A percentile compares a stretch with the other conserved stretches of the same genome.
These are phyloP conservation scores for Metschnikowia kofuensis DNA, from an alignment of 805 yeast genomes.

Conservation along the genomic window DNA sequence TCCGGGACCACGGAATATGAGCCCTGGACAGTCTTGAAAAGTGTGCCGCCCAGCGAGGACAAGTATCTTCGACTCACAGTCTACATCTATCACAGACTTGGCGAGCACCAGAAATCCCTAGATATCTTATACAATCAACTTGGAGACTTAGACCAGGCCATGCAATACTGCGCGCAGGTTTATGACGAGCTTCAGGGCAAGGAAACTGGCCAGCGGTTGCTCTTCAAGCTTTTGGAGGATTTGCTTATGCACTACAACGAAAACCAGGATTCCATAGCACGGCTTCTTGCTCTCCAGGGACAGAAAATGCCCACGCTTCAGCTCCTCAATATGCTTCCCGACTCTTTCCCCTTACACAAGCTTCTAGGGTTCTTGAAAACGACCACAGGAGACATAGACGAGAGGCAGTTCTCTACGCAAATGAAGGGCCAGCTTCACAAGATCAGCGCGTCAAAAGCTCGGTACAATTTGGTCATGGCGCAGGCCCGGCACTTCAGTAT, in stretches of 20 bases:
- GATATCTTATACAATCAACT: slow-evolving; percentile 58
- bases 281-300: slow-evolving; percentile 44
- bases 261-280: slow-evolving; percentile 36
- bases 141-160: slow-evolving; percentile 55
- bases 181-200: slow-evolving; percentile 32
- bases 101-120: slow-evolving; percentile 61
- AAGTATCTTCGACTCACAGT: slow-evolving; percentile 47
- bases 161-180: slow-evolving; percentile 55
- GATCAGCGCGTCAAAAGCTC: slow-evolving; percentile 48
- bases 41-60: slow-evolving; percentile 32
- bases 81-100: slow-evolving; percentile 54
- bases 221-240: slow-evolving; percentile 52
- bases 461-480: slow-evolving; percentile 38
- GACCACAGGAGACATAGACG: slow-evolving; percentile 41
- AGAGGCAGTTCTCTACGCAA: slow-evolving; percentile 37
- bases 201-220: slow-evolving; percentile 39
- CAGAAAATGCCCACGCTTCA: slow-evolving; percentile 43
- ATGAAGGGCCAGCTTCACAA: slow-evolving; percentile 50
- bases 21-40: slow-evolving; percentile 34
- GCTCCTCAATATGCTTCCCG: slow-evolving; percentile 53
- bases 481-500: slow-evolving; percentile 36
- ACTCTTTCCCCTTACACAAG: slow-evolving; percentile 41
- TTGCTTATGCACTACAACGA: slow-evolving; percentile 39
- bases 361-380: slow-evolving; percentile 45
- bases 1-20: slow-evolving; percentile 31